phyloP scores from a whole-genome alignment of 2,329 filamentous ascomycete species.

The Colletotrichum musae region DNA sequence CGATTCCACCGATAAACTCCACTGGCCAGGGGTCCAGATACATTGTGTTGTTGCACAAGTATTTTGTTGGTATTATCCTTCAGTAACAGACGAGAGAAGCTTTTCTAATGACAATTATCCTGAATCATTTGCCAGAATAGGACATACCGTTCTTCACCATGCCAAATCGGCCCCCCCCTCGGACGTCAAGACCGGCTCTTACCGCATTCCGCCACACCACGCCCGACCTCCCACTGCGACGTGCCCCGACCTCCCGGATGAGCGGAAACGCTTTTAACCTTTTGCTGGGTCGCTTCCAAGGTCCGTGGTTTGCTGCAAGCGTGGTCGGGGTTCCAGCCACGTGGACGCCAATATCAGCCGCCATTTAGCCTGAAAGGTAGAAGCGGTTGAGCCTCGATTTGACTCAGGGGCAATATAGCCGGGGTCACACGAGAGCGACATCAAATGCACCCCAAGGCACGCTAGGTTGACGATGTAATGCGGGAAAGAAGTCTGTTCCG shows the following conservation, averaged over 20 bases:
- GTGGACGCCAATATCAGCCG: constrained; percentile 8
- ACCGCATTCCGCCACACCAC: constrained; percentile 16
- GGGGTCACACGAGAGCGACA: too few relatives aligned
- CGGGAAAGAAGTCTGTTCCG: too few relatives aligned
- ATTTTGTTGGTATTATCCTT: neutral
- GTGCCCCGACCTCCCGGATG: constrained; percentile 22
- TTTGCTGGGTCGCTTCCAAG: neutral
- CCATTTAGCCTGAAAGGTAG: constrained; percentile 29
- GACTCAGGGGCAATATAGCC: neutral
- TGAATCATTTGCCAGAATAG: too few relatives aligned
- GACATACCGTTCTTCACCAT: neutral
- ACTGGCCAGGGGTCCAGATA: neutral
- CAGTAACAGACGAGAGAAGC: too few relatives aligned
- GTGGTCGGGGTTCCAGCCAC: neutral
- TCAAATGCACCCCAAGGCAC: too few relatives aligned
- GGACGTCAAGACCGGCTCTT: neutral
- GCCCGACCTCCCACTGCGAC: neutral
- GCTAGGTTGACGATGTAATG: too few relatives aligned
- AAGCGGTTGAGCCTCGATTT: neutral
- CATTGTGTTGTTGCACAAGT: neutral
- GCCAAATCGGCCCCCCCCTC: neutral
- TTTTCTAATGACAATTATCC: too few relatives aligned
- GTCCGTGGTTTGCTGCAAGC: neutral
- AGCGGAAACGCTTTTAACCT: constrained; percentile 13
- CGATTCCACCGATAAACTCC: constrained; percentile 27